Evolutionary conservation across 352 stramenopile species (phyloP), one percentile per base, ranked within the genome.

Genomic region (Globisporangium nunn): DNA sequence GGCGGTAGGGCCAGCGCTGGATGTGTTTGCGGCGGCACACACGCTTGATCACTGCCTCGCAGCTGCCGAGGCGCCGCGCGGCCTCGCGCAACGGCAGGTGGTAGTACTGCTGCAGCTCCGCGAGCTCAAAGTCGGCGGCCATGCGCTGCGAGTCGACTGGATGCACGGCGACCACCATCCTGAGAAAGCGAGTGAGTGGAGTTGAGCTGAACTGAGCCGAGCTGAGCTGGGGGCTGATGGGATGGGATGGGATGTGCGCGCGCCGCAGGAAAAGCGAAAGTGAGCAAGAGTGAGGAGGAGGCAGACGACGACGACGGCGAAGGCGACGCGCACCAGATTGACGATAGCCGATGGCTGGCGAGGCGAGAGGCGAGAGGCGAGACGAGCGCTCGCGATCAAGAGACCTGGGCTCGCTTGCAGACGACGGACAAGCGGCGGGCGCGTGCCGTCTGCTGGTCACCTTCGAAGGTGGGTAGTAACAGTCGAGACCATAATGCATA

Each of bases 81-180:
- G 81, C 84, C 68, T 93, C 78, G 43, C 79, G 79, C 29, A 93
- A 73, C 39, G 81, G 84, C 69, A 92, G 59, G 64, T 92, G 84
- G 64, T 90, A 93, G 74, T 90, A 90, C 74, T 91, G 76, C 54
- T 89, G 81, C 28, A 93, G 79, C 63, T 93, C 74, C 35, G 74
- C 69, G 58, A 91, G 74, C 55, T 88, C 77, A 55, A 91, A 91
- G 71, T 91, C 77, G 33, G 81, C 78, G 58, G 75, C 79, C 45
- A 71, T 75, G 68, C 70, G 57, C 51, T 63, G 57, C 23, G 37
- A 18, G 15, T 63, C 57, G 50, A 63, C 46, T 33, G 57, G 57
- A 43, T 63, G 57, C 23, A 63, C 50, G 11, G 57, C 57, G 3
- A 48, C 50, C 50, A 63, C 35, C 35, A 40, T 40, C 7, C 51